Evolutionary conservation across 208 protist genomes (phyloP).

Genomic region (Cochliopodium minus): DNA sequence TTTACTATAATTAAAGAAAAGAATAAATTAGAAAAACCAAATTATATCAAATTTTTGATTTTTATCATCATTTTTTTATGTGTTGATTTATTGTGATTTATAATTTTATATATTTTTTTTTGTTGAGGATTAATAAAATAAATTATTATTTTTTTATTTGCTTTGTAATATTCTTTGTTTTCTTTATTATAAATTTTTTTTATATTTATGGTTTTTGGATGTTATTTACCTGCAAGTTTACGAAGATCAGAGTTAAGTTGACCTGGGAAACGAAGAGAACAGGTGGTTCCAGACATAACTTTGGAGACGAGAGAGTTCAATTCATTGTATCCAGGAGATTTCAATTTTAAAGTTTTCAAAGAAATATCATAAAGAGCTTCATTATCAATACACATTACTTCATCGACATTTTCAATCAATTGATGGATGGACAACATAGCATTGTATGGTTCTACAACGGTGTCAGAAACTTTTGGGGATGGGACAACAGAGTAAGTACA

Average conservation of each 20-base stretch:
- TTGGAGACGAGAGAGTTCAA: slow-evolving; percentile 46
- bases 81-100: no score
- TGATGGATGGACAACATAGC: slow-evolving; percentile 39
- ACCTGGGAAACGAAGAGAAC: slow-evolving; percentile 48
- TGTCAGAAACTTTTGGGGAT: slow-evolving; percentile 46
- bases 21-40: no score
- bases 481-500: slow-evolving; percentile 47
- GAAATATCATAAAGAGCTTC: slow-evolving; percentile 56
- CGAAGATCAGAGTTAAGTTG: slow-evolving; percentile 53
- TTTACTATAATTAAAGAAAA: no score
- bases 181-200: no score
- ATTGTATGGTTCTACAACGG: slow-evolving; percentile 47
- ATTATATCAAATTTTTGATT: no score
- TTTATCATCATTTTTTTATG: no score
- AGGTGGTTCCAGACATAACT: slow-evolving; percentile 52
- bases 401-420: slow-evolving; percentile 43
- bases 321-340: slow-evolving; percentile 42
- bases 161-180: no score
- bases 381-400: slow-evolving; percentile 49
- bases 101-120: slow-evolving; percentile 20
- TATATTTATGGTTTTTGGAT: no score
- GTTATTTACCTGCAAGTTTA: slow-evolving; percentile 27
- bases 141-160: no score
- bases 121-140: no score
- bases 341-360: slow-evolving; percentile 41